A percentile compares a stretch with the other conserved stretches of the same genome.
Evolutionary conservation across 202 grass and related monocot species (phyloP).

Genomic region (Bolboschoenoplectus hybrid): DNA sequence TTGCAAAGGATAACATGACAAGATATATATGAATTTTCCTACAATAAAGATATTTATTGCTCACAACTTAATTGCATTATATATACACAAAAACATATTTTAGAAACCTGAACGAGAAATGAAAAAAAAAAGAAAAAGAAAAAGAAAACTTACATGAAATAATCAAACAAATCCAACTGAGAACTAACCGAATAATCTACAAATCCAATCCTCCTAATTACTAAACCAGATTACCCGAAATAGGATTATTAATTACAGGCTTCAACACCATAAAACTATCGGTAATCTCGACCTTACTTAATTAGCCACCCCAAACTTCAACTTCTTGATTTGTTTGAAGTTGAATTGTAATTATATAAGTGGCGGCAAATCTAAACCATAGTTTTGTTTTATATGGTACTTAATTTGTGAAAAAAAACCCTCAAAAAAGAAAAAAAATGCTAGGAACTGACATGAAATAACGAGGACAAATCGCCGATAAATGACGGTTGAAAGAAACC

Average conservation of each 20-base stretch:
- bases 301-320: constrained; percentile 27
- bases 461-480: constrained; percentile 34
- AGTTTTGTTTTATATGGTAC: background rate
- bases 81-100: background rate
- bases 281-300: constrained; percentile 13
- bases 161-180: constrained; percentile 24
- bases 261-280: background rate
- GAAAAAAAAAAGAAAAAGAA: background rate
- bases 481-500: constrained; percentile 47
- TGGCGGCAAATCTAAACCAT: background rate
- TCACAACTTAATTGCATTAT: background rate
- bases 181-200: constrained; percentile 6
- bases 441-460: constrained; percentile 40
- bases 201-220: constrained; percentile 34
- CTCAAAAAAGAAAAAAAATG: background rate
- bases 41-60: background rate
- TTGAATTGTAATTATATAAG: background rate
- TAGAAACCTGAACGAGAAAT: background rate
- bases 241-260: constrained; percentile 8
- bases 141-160: constrained; percentile 26
- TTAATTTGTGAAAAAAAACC: background rate
- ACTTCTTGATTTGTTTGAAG: constrained; percentile 7
- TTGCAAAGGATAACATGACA: background rate
- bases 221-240: constrained; percentile 28
- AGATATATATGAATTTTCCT: background rate